These are phyloP conservation scores for Mycosphaerelloides madeirae DNA, from an alignment of 2,329 filamentous ascomycete species.

Conservation along the genomic window DNA sequence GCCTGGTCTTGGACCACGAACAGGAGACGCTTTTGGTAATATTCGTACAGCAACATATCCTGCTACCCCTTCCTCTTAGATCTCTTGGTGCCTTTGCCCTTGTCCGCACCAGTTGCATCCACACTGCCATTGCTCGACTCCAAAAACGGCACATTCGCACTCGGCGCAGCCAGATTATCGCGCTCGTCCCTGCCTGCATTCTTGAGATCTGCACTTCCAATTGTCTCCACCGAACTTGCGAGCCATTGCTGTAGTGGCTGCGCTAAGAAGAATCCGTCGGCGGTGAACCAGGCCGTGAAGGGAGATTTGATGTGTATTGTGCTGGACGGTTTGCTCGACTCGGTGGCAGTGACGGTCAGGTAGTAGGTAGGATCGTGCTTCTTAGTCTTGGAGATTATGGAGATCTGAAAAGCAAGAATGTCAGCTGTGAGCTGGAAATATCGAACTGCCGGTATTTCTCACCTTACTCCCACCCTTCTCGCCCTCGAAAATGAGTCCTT, in stretches of 20 bases:
- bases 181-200: constrained; percentile 42
- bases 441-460: constrained; percentile 17
- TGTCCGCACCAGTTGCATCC: constrained; percentile 19
- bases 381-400: constrained; percentile 65
- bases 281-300: constrained; percentile 69
- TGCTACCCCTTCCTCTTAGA: constrained; percentile 20
- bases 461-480: constrained; percentile 64
- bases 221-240: constrained; percentile 60
- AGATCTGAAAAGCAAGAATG: constrained; percentile 52
- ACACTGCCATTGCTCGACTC: constrained; percentile 8
- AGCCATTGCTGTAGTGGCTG: constrained; percentile 75
- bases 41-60: background rate
- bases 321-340: constrained; percentile 13
- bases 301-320: constrained; percentile 55
- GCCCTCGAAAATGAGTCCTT: constrained; percentile 75
- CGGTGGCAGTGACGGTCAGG: constrained; percentile 54
- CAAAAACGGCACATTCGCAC: constrained; percentile 11
- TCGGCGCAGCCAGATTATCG: constrained; percentile 23
- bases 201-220: constrained; percentile 62
- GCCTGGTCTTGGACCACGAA: background rate
- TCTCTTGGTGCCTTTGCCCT: constrained; percentile 25
- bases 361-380: constrained; percentile 82
- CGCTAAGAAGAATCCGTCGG: constrained; percentile 69
- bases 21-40: background rate
- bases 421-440: background rate